These are phyloP conservation scores for Salvia sclarea DNA, from an alignment of 305 asterid species.

Conservation along the genomic window DNA sequence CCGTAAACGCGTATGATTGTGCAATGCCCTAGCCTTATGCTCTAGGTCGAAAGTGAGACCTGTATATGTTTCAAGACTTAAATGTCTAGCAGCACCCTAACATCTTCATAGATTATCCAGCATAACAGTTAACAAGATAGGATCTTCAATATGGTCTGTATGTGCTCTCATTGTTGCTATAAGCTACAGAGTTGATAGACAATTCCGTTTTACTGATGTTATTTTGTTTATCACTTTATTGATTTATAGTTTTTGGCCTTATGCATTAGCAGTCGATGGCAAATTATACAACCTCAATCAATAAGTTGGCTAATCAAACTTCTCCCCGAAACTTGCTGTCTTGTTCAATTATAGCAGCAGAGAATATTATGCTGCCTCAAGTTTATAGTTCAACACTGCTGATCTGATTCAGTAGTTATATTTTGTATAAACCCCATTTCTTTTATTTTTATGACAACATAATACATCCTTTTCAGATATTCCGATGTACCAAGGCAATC, in stretches of 20 bases:
- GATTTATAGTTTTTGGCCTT: not conserved
- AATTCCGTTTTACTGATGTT: not conserved
- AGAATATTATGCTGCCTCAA: not conserved
- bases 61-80: slow-evolving; percentile 1
- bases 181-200: not conserved
- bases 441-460: not conserved
- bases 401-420: not conserved
- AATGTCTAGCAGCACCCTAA: not conserved
- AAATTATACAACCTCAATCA: not conserved
- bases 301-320: not conserved
- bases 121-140: not conserved
- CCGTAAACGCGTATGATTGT: slow-evolving; percentile 5
- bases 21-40: slow-evolving; percentile 14
- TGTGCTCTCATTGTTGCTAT: not conserved
- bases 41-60: slow-evolving; percentile 25
- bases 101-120: not conserved
- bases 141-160: not conserved
- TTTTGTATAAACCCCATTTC: not conserved
- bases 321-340: slow-evolving; percentile 1
- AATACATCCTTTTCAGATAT: not conserved
- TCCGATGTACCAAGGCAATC: not conserved
- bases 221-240: not conserved
- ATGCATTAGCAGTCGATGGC: not conserved
- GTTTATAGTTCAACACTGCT: not conserved
- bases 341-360: slow-evolving; percentile 1